These are phyloP conservation scores for Linum tenue DNA, from an alignment of 345 rosid species.

Conservation along the genomic window DNA sequence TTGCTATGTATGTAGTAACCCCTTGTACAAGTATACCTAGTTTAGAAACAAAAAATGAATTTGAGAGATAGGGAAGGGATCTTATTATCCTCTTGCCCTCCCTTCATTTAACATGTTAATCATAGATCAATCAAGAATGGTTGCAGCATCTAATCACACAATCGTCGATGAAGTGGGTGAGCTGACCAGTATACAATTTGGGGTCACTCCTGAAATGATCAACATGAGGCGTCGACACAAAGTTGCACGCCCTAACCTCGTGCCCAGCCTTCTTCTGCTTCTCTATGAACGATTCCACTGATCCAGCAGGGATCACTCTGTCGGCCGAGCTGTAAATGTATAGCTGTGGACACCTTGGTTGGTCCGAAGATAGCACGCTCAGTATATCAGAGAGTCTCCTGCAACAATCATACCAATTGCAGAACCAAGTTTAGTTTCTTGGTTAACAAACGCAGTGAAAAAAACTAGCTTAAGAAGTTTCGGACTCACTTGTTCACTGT, in stretches of 20 bases:
- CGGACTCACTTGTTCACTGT: slow-evolving; percentile 53
- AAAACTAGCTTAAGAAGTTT: background rate
- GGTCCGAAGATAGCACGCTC: slow-evolving; percentile 53
- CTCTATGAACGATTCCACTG: slow-evolving; percentile 80
- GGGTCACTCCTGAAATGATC: slow-evolving; percentile 98
- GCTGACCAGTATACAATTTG: slow-evolving; percentile 57
- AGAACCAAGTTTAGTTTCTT: background rate
- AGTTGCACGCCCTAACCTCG: slow-evolving; percentile 83
- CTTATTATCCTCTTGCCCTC: background rate
- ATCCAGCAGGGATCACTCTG: slow-evolving; percentile 70
- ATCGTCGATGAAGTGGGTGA: slow-evolving; percentile 70
- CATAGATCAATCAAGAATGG: slow-evolving; percentile 4
- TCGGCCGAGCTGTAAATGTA: slow-evolving; percentile 97
- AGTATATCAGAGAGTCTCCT: slow-evolving; percentile 79
- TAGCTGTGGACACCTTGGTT: slow-evolving; percentile 87
- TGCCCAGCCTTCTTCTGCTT: slow-evolving; percentile 68
- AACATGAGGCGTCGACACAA: slow-evolving; percentile 88
- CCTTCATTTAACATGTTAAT: background rate
- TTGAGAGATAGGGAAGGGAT: background rate
- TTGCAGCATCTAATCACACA: slow-evolving; percentile 48
- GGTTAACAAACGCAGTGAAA: background rate
- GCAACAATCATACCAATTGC: slow-evolving; percentile 8
- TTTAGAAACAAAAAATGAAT: background rate
- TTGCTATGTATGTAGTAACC: too few species aligned
- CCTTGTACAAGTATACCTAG: too few species aligned